These are phyloP conservation scores for Pyracantha coccinea DNA, from an alignment of 331 rosid species.

Conservation along the genomic window DNA sequence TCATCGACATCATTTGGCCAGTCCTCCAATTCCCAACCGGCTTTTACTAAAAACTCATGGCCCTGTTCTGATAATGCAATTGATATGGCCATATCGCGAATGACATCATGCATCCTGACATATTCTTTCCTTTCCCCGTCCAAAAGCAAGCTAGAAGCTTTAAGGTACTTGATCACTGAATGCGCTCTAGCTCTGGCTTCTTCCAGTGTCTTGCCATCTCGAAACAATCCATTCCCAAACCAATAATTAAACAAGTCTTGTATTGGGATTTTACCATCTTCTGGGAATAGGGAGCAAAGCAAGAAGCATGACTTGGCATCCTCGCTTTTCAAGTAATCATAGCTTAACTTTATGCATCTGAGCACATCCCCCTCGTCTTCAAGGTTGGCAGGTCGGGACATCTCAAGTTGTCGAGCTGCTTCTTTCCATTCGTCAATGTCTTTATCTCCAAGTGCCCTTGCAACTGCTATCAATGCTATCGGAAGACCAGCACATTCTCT, in stretches of 20 bases:
- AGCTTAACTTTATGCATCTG: slow-evolving; percentile 9
- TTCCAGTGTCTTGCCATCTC: background rate
- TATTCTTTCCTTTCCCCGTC: background rate
- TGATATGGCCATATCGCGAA: background rate
- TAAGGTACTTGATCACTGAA: background rate
- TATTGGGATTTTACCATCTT: background rate
- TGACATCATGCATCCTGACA: slow-evolving; percentile 19
- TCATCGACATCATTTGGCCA: slow-evolving; percentile 2
- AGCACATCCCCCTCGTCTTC: background rate
- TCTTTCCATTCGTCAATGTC: background rate
- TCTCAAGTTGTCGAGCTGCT: background rate
- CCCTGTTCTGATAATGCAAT: background rate
- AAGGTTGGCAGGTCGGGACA: background rate
- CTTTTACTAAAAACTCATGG: background rate
- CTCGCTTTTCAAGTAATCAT: background rate
- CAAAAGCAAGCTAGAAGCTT: slow-evolving; percentile 4
- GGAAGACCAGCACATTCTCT: slow-evolving; percentile 12
- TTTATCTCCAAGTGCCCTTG: slow-evolving; percentile 9
- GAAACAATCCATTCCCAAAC: slow-evolving; percentile 4
- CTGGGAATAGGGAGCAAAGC: slow-evolving; percentile 13
- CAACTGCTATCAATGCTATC: slow-evolving; percentile 10
- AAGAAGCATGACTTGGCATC: background rate
- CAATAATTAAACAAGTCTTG: background rate
- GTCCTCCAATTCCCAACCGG: background rate
- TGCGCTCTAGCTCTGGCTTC: background rate